Evolutionary conservation across 2,329 filamentous ascomycete species (phyloP).

Genomic region (Aspergillus sp.): DNA sequence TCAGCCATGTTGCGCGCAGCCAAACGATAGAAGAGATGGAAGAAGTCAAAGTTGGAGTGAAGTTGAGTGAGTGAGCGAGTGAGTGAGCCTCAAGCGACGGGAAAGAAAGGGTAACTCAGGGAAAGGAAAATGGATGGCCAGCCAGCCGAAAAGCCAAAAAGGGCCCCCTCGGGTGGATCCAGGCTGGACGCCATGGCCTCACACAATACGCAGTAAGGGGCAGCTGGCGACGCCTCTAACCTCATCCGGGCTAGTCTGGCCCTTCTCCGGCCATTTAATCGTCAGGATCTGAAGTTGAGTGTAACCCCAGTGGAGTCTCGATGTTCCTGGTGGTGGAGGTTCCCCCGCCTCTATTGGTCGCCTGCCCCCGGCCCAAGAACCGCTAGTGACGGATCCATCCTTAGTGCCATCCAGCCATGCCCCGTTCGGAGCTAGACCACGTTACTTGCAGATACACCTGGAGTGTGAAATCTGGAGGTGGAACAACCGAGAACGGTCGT

Average conservation of each 20-base stretch:
- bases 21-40: not conserved
- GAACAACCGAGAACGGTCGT: not conserved
- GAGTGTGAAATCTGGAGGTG: not conserved
- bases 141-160: not conserved
- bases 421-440: constrained; percentile 3
- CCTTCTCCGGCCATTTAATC: constrained; percentile 4
- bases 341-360: not conserved
- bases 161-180: not conserved
- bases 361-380: not conserved
- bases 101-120: constrained; percentile 1
- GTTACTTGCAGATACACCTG: constrained; percentile 4
- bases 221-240: constrained; percentile 1
- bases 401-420: not conserved
- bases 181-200: constrained; percentile 7
- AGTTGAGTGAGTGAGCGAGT: not conserved
- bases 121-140: not conserved
- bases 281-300: constrained; percentile 7
- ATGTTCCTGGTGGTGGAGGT: not conserved
- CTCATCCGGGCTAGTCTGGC: not conserved
- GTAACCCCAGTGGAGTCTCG: not conserved
- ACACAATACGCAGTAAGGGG: constrained; percentile 6
- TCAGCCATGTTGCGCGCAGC: constrained; percentile 7
- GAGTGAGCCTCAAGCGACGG: not conserved
- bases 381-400: not conserved
- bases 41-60: not conserved